Percentiles rank a stretch among this genome's conserved stretches.
Conservation (phyloP, 208 protist genomes). For the Leishmania mexicana region DNA sequence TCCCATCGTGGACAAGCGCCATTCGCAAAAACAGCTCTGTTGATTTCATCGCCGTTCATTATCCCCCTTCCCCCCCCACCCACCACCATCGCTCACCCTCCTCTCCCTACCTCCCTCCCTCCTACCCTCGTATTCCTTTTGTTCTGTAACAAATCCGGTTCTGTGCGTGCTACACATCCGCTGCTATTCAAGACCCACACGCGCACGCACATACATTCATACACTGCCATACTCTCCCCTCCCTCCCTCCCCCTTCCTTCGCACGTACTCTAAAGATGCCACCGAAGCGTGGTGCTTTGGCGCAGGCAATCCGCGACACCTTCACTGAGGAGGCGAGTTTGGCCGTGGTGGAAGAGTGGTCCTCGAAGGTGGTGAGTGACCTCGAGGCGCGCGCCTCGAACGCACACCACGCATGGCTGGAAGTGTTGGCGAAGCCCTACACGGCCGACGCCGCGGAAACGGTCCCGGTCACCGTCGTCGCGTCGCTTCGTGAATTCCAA, state of each 20-base stretch:
- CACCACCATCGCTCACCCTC: not conserved
- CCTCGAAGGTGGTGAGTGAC: constrained; percentile 30
- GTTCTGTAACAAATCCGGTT: not conserved
- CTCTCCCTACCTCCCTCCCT: not conserved
- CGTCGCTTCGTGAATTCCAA: constrained; percentile 58
- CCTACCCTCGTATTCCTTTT: not conserved
- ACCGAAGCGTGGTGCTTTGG: constrained; percentile 59
- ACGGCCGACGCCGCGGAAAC: constrained; percentile 20
- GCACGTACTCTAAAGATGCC: constrained; percentile 32
- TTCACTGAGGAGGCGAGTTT: constrained; percentile 57
- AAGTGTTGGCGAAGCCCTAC: constrained; percentile 22
- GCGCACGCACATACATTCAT: not conserved
- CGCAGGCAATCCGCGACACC: constrained; percentile 62
- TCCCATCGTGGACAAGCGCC: too few species aligned
- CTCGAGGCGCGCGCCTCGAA: constrained; percentile 32
- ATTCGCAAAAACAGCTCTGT: not conserved
- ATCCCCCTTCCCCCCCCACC: not conserved
- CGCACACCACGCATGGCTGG: constrained; percentile 21
- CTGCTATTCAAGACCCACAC: not conserved
- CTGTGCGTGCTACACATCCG: not conserved
- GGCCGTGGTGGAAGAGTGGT: constrained; percentile 57
- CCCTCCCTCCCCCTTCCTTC: not conserved
- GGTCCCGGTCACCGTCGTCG: constrained; percentile 35
- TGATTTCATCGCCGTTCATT: not conserved
- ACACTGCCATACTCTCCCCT: not conserved